Percentiles rank a stretch among this genome's conserved stretches.
Conservation (phyloP, 1,139 yeast genomes). For the Zygosaccharomyces sapae region DNA sequence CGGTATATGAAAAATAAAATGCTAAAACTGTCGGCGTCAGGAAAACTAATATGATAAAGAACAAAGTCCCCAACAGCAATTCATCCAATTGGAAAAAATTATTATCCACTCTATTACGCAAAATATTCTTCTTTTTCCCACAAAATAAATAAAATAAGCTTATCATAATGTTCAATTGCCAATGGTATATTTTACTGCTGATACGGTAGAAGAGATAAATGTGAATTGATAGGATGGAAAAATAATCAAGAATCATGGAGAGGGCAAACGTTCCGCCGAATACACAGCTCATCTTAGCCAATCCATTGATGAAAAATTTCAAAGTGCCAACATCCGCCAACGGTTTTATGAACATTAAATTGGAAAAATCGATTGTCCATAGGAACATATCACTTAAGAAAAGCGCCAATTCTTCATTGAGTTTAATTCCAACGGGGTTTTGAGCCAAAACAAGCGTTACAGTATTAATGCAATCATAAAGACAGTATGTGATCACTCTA, state of each 20-base stretch:
- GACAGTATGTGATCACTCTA: slow-evolving; percentile 17
- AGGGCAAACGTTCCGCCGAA: slow-evolving; percentile 68
- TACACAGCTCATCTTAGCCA: slow-evolving; percentile 44
- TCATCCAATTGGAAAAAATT: slow-evolving; percentile 81
- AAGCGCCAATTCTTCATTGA: slow-evolving; percentile 78
- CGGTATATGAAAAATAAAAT: slow-evolving; percentile 72
- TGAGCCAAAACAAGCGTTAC: slow-evolving; percentile 73
- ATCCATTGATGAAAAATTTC: slow-evolving; percentile 35
- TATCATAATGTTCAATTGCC: slow-evolving; percentile 63
- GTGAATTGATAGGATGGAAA: slow-evolving; percentile 64
- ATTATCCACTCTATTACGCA: slow-evolving; percentile 84
- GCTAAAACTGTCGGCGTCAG: slow-evolving; percentile 84
- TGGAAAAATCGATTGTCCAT: slow-evolving; percentile 82
- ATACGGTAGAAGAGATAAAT: slow-evolving; percentile 73
- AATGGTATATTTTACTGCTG: slow-evolving; percentile 70
- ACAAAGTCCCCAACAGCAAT: slow-evolving; percentile 76
- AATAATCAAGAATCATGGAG: slow-evolving; percentile 60
- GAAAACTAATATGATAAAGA: slow-evolving; percentile 75
- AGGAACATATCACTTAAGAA: slow-evolving; percentile 82
- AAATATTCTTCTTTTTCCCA: slow-evolving; percentile 81
- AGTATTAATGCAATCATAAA: slow-evolving; percentile 41
- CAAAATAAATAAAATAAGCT: slow-evolving; percentile 82
- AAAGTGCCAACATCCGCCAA: slow-evolving; percentile 29
- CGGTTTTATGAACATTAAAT: slow-evolving; percentile 31
- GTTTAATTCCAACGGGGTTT: slow-evolving; percentile 92